Base-by-base conservation (phyloP, 768 basidiomycete species). In the Mycena vitilis region DNA sequence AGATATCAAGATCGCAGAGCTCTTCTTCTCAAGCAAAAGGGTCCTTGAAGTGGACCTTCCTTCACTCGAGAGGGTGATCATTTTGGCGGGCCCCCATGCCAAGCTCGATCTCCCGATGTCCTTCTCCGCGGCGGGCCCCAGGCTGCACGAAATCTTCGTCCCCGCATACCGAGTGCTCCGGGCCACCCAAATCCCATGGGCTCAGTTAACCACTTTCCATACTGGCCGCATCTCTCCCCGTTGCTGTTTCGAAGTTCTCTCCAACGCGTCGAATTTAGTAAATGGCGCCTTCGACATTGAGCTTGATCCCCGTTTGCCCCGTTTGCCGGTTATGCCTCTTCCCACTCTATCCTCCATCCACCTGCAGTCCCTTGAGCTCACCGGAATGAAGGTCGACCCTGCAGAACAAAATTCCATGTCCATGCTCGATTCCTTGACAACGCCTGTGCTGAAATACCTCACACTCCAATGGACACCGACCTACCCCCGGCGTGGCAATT, bases 381-480 rank as follows among this genome's bases (percentile, higher is more conserved):
- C 30, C 30, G 30, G 30, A 30, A 30, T 30, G 30, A 30, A 2
- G 30, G 30, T 30, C 30, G 30, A 30, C 5, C 5, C 30, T 30
- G 30, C 30, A 30, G 30, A 30, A 3, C 30, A 30, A 6, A 16
- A 12, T 11, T 42, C 64, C 18, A 42, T 44, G 37, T 2, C 5
- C 49, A 5, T 66, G 30, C 57, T 66, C 11, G 12, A 49, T 16
- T 45, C 5, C 47, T 30, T 64, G 44, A 18, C 12, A 45, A 30
- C 45, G 11, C 54, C 63, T 9, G 53, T 54, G 7, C 30, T 64
- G 47, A 56, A 65, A 42, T 16, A 15, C 40, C 64, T 65, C 25
- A 30, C 38, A 0, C 53, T 65, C 8, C 2, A 22, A 2, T n/a
- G n/a, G n/a, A n/a, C n/a, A n/a, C n/a, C n/a, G n/a, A n/a, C n/a